phyloP scores from a whole-genome alignment of 371 early-diverging fungal genomes.

The Apophysomyces elegans region DNA sequence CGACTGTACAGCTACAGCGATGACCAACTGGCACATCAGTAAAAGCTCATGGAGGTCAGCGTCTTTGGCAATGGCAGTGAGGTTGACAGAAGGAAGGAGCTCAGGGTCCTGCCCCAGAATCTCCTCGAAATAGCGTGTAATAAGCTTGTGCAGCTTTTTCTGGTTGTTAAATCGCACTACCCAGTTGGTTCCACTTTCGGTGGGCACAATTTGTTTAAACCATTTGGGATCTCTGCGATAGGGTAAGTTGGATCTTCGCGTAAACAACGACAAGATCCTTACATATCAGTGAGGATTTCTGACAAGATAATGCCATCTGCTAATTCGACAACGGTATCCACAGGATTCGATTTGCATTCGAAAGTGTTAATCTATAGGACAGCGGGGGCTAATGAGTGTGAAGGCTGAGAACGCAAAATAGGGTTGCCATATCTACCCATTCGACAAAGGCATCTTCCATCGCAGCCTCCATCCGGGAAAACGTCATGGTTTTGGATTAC shows the following conservation, averaged over 20 bases:
- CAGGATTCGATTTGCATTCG: constrained; percentile 62
- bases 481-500: constrained; percentile 34
- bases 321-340: constrained; percentile 73
- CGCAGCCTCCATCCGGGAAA: constrained; percentile 54
- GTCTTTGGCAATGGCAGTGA: constrained; percentile 86
- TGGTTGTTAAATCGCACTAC: constrained; percentile 89
- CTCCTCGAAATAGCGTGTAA: constrained; percentile 88
- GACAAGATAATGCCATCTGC: constrained; percentile 81
- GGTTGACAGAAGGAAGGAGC: constrained; percentile 62
- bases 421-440: constrained; percentile 43
- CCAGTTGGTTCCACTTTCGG: constrained; percentile 86
- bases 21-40: constrained; percentile 78
- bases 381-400: background rate
- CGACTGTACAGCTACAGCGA: constrained; percentile 90
- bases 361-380: constrained; percentile 74
- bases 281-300: constrained; percentile 86
- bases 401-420: background rate
- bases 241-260: background rate
- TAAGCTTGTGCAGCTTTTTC: constrained; percentile 84
- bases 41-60: constrained; percentile 72
- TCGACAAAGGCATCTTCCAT: constrained; percentile 60
- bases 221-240: constrained; percentile 78
- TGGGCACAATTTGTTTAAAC: constrained; percentile 77
- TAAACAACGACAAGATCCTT: constrained; percentile 30
- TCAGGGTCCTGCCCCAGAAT: constrained; percentile 71